Evolutionary conservation across 2,329 filamentous ascomycete species (phyloP).

Genomic region (Cercospora brassicicola): DNA sequence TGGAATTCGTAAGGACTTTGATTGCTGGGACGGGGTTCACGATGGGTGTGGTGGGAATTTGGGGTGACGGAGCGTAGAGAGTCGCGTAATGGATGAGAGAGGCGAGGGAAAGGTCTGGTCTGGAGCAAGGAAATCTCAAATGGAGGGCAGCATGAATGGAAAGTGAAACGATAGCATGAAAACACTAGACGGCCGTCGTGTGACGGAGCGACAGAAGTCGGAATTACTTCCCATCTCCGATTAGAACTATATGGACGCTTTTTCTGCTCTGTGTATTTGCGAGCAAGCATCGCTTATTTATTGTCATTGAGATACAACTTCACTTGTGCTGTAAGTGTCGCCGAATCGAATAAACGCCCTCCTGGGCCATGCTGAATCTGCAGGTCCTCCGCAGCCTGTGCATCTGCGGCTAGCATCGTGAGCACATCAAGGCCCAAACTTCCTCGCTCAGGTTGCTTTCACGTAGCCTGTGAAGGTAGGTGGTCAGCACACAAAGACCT

Average conservation of each 20-base stretch:
- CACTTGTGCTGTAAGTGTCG: background rate
- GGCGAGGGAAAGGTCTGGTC: background rate
- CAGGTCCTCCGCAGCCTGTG: background rate
- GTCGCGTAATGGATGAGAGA: background rate
- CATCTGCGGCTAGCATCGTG: background rate
- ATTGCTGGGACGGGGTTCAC: slow-evolving; percentile 48
- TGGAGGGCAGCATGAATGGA: background rate
- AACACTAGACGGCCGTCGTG: background rate
- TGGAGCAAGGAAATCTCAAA: background rate
- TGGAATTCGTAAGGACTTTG: slow-evolving; percentile 46
- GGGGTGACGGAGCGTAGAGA: slow-evolving; percentile 47
- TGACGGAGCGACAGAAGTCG: background rate
- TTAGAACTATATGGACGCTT: background rate
- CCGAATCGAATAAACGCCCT: background rate
- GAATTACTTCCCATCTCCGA: background rate
- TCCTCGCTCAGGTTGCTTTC: slow-evolving; percentile 20
- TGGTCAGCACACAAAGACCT: slow-evolving; percentile 5
- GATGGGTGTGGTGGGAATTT: slow-evolving; percentile 51
- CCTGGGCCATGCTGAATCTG: background rate
- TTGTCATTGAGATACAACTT: background rate
- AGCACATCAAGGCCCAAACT: background rate
- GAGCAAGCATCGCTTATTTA: background rate
- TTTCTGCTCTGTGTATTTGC: background rate
- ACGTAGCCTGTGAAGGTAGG: slow-evolving; percentile 26
- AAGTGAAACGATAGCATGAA: background rate